These are phyloP conservation scores for Malassezia brasiliensis DNA, from an alignment of 1,284 basidiomycete genomes.

Conservation along the genomic window DNA sequence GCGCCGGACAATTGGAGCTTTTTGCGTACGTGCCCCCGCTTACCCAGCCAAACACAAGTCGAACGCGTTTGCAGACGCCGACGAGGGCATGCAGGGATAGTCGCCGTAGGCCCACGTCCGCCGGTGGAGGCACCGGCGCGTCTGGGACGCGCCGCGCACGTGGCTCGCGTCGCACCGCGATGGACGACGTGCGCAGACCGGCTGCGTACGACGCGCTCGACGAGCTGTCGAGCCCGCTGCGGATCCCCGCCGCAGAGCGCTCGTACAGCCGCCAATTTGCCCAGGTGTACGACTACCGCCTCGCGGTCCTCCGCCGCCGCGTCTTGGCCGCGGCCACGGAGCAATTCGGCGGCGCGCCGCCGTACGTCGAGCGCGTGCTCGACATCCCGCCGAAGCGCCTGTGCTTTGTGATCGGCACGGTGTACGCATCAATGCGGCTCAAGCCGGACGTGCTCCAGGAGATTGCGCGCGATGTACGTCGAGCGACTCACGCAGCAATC, in stretches of 20 bases:
- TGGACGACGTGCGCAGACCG: neutral
- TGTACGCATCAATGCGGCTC: slow-evolving; percentile 95
- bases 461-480: slow-evolving; percentile 70
- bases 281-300: slow-evolving; percentile 45
- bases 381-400: slow-evolving; percentile 74
- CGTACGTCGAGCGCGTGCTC: slow-evolving; percentile 67
- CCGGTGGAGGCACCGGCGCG: no score
- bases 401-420: slow-evolving; percentile 84
- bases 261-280: slow-evolving; percentile 40
- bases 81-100: slow-evolving; percentile 11
- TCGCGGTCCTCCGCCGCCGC: slow-evolving; percentile 37
- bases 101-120: no score
- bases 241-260: slow-evolving; percentile 31
- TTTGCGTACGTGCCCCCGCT: slow-evolving; percentile 47
- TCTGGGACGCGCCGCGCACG: no score
- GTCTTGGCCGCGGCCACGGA: slow-evolving; percentile 25
- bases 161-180: neutral
- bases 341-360: slow-evolving; percentile 17
- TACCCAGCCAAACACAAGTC: slow-evolving; percentile 25
- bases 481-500: slow-evolving; percentile 59
- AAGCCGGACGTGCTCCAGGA: slow-evolving; percentile 96
- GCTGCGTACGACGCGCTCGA: slow-evolving; percentile 9
- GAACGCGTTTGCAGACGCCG: slow-evolving; percentile 18
- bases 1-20: slow-evolving; percentile 57
- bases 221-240: slow-evolving; percentile 26